Base-by-base conservation (phyloP, 495 filamentous ascomycete genomes). In the Trichoderma erinaceum region DNA sequence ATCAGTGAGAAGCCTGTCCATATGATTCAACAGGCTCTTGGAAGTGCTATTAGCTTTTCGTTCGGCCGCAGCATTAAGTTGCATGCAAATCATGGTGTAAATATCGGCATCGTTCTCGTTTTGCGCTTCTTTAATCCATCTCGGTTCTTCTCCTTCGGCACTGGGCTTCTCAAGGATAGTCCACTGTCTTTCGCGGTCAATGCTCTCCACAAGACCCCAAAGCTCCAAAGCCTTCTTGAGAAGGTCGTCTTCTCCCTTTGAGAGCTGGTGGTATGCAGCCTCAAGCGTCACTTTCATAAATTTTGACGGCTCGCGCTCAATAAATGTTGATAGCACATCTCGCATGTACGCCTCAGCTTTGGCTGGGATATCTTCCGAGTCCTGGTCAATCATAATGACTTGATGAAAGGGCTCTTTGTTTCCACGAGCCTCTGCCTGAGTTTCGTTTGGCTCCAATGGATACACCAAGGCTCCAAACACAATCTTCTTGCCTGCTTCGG, bases 1-100 rank as follows among this genome's bases (percentile, higher is more conserved):
- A 58, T 90, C 86, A 69, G 90, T 88, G n/a, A 94, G 78, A 4
- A 91, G 81, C 11, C 88, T 86, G 73, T 94, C 90, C 21, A 96
- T 85, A 44, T 89, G 88, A 67, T 88, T 90, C 75, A 95, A 85
- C 18, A 93, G 84, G 16, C 74, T 82, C 73, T 87, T 91, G 79
- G 85, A 86, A 10, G 88, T 82, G 61, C 82, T 77, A 35, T 83
- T 82, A 41, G 89, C 89, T 64, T 88, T 88, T 70, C 91, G 88
- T 74, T 95, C 92, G 13, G 85, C 85, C 10, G 89, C 90, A 0
- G 89, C 88, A 11, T 86, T 85, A 18, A 96, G 84, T 75, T 96
- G 92, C 56, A 85, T 81, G 76, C 83, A 86, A 56, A 94, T 77
- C 27, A 78, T 83, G 16, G 75, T 78, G 71, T 79, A 83, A 7